Conservation (phyloP, 441 rosid genomes). For the Isatis lusitanica region DNA sequence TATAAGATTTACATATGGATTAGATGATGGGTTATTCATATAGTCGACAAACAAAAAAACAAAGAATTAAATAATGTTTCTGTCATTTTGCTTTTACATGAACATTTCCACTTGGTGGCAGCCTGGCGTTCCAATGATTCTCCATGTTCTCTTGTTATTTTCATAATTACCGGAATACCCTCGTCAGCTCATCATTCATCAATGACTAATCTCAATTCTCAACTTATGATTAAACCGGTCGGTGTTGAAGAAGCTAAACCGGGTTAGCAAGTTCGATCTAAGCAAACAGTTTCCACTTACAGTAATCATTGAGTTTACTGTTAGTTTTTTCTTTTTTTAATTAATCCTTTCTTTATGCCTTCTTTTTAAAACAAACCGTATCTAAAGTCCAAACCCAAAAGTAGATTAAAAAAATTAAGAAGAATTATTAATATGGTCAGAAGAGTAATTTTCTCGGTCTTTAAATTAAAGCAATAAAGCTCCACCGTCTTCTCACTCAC, state of each 20-base stretch:
- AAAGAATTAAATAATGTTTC: conserved; percentile 23
- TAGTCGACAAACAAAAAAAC: neutral
- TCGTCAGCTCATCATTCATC: neutral
- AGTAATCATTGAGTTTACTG: conserved; percentile 18
- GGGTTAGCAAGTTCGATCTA: neutral
- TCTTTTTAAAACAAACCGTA: neutral
- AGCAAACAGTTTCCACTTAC: neutral
- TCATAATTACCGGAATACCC: conserved; percentile 10
- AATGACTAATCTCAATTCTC: neutral
- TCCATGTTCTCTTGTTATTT: conserved; percentile 33
- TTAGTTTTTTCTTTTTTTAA: neutral
- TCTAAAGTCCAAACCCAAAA: conserved; percentile 15
- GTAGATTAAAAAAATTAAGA: neutral
- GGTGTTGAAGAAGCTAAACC: neutral
- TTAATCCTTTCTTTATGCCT: neutral
- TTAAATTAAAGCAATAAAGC: conserved; percentile 26
- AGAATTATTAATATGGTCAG: conserved; percentile 15
- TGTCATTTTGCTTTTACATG: conserved; percentile 17
- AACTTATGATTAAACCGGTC: conserved; percentile 22
- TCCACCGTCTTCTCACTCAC: conserved; percentile 31
- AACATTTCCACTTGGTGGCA: conserved; percentile 39
- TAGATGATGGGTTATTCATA: neutral
- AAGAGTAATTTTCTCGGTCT: conserved; percentile 10
- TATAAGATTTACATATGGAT: neutral
- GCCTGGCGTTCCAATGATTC: conserved; percentile 39